phyloP scores from a whole-genome alignment of 1,284 basidiomycete genomes.

The Moniliophthora roreri region DNA sequence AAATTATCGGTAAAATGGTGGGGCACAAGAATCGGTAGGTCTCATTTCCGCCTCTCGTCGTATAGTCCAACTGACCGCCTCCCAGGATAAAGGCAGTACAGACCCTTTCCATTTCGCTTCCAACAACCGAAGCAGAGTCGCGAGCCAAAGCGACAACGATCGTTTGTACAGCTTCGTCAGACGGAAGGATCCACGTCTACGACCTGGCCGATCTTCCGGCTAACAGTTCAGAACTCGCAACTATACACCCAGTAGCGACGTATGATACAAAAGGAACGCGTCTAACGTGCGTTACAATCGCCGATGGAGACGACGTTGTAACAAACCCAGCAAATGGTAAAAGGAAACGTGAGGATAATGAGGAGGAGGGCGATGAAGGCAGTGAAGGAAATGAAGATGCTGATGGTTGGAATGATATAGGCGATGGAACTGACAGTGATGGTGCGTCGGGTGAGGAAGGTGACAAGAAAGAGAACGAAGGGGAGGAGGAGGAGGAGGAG shows the following conservation, averaged over 20 bases:
- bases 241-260: conserved; percentile 56
- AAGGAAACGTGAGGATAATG: conserved; percentile 34
- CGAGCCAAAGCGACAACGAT: conserved; percentile 52
- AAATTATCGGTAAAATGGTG: conserved; percentile 58
- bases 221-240: conserved; percentile 25
- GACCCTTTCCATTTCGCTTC: conserved; percentile 56
- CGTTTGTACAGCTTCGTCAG: conserved; percentile 77
- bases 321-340: conserved; percentile 34
- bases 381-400: conserved; percentile 20
- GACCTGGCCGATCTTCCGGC: conserved; percentile 57
- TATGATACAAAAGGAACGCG: conserved; percentile 87
- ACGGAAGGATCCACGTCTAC: conserved; percentile 81
- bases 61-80: conserved; percentile 1
- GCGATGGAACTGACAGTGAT: conserved; percentile 22
- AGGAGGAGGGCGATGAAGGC: conserved; percentile 20
- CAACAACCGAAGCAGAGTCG: conserved; percentile 25
- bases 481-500: conserved; percentile 23
- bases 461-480: conserved; percentile 23
- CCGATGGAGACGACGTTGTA: conserved; percentile 48
- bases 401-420: conserved; percentile 25
- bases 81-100: conserved; percentile 72
- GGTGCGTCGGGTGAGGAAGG: conserved; percentile 19
- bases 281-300: conserved; percentile 77
- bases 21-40: conserved; percentile 77
- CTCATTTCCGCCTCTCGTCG: neutral